phyloP scores from a whole-genome alignment of 179 eudicot species.

The Vitellaria paradoxa region DNA sequence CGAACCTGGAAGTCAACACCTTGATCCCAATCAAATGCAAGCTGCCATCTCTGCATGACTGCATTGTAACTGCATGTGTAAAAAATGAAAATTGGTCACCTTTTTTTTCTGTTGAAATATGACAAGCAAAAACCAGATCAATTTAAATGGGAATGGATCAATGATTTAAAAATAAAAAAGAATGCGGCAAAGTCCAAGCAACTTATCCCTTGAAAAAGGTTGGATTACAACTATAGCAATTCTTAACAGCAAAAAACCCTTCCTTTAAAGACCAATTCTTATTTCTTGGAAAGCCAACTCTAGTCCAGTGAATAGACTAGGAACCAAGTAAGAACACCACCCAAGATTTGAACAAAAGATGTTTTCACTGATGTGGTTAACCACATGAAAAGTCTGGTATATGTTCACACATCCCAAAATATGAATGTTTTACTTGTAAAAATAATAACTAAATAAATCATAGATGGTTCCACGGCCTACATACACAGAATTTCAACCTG shows the following conservation, averaged over 20 bases:
- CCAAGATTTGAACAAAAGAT: neutral
- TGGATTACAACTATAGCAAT: neutral
- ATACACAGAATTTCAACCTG: neutral
- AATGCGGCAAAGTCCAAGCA: neutral
- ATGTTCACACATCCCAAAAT: neutral
- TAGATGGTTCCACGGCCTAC: neutral
- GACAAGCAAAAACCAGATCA: neutral
- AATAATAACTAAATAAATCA: neutral
- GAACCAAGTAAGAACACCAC: neutral
- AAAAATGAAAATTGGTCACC: neutral
- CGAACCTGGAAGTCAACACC: constrained; percentile 62
- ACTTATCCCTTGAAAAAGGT: neutral
- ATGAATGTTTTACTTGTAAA: neutral
- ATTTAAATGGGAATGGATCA: neutral
- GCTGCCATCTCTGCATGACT: constrained; percentile 86
- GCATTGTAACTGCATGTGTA: constrained; percentile 49
- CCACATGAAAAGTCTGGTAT: neutral
- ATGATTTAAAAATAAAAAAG: neutral
- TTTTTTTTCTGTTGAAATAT: neutral
- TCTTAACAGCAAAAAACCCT: neutral
- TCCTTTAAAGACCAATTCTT: neutral
- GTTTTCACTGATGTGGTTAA: neutral
- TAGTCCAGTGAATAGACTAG: neutral
- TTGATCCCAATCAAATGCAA: constrained; percentile 74
- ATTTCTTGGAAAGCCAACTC: neutral